Conservation (phyloP, 345 rosid species). For the Acer negundo region DNA sequence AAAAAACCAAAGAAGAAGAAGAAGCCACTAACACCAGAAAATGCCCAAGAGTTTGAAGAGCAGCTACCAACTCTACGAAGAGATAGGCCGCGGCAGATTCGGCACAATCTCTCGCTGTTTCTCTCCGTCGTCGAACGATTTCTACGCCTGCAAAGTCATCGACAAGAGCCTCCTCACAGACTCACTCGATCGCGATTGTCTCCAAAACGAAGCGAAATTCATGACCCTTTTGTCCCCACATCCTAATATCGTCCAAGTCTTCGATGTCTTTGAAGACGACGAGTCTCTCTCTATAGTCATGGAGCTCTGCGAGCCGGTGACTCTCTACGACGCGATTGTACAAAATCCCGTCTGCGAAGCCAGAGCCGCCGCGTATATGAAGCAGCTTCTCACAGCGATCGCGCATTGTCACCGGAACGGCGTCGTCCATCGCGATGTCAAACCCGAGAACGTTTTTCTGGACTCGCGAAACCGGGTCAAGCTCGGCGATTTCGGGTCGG, state of each 20-base stretch:
- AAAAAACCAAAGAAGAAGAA: too few relatives aligned
- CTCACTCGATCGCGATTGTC: slow-evolving; percentile 64
- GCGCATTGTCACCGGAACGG: slow-evolving; percentile 69
- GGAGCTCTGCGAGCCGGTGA: slow-evolving; percentile 57
- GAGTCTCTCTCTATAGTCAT: slow-evolving; percentile 53
- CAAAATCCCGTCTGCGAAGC: slow-evolving; percentile 42
- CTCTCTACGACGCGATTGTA: slow-evolving; percentile 53
- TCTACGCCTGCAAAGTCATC: slow-evolving; percentile 72
- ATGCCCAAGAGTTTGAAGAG: slow-evolving; percentile 33
- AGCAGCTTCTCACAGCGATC: slow-evolving; percentile 55
- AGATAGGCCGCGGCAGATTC: slow-evolving; percentile 79
- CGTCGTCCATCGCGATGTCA: slow-evolving; percentile 76
- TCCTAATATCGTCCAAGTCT: slow-evolving; percentile 59
- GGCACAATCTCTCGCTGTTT: slow-evolving; percentile 66
- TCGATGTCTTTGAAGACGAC: slow-evolving; percentile 56
- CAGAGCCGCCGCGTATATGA: slow-evolving; percentile 41
- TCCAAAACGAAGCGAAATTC: slow-evolving; percentile 69
- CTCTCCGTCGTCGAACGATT: slow-evolving; percentile 42
- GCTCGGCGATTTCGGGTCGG: slow-evolving; percentile 79
- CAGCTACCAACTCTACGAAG: slow-evolving; percentile 60
- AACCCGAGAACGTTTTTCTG: slow-evolving; percentile 73
- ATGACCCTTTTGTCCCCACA: slow-evolving; percentile 66
- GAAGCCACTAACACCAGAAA: background rate
- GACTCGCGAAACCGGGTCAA: slow-evolving; percentile 39
- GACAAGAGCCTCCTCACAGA: slow-evolving; percentile 60